Conservation (phyloP, 208 protist genomes). For the Acanthamoeba healyi region DNA sequence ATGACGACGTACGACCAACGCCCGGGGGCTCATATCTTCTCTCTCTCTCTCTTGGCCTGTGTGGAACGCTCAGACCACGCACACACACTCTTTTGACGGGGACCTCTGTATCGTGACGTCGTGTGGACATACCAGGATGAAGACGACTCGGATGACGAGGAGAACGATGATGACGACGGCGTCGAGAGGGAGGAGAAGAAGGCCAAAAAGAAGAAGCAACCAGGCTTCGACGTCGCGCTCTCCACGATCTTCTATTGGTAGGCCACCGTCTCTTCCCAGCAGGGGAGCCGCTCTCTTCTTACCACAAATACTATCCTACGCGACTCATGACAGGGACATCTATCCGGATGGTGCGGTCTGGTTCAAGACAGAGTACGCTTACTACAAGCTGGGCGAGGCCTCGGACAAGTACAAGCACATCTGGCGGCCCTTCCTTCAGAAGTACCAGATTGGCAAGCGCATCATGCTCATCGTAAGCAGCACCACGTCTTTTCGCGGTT, state of each 20-base stretch:
- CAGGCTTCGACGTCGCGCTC: conserved; percentile 18
- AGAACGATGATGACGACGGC: neutral
- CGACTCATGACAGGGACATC: neutral
- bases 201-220: conserved; percentile 32
- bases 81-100: no score
- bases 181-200: neutral
- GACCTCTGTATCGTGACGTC: no score
- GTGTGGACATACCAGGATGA: neutral
- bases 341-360: conserved; percentile 44
- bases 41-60: neutral
- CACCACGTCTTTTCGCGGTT: neutral
- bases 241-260: conserved; percentile 49
- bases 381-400: conserved; percentile 58
- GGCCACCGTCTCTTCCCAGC: neutral
- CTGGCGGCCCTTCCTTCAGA: conserved; percentile 28
- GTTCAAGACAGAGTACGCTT: conserved; percentile 31
- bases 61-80: no score
- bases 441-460: conserved; percentile 36
- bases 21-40: neutral
- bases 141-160: conserved; percentile 2
- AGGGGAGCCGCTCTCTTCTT: neutral
- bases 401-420: conserved; percentile 37
- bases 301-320: neutral
- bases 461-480: neutral
- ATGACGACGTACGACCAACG: neutral